Base-by-base conservation (phyloP, 2,329 filamentous ascomycete genomes). In the Colletotrichum caudatum region DNA sequence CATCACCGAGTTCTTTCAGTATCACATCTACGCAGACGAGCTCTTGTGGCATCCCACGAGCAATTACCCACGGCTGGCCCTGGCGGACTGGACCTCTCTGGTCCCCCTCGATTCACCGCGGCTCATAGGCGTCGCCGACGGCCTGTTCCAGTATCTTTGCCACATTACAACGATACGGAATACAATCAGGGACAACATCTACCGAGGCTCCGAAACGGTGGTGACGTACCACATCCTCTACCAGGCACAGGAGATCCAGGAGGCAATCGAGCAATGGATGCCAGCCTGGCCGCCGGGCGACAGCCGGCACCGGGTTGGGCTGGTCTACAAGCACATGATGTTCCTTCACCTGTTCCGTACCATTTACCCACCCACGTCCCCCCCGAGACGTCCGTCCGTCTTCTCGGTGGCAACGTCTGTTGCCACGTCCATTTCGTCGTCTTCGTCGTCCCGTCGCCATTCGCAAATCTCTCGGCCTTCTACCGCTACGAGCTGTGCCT, bases 91-190 rank as follows among this genome's bases (percentile, higher is more conserved):
- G 83, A 78, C 80, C 44, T 80, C 84, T 2, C 74, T 81, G 50
- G 74, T 81, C 1, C 77, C 81, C 3, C 84, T 87, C 37, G 80
- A 86, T 23, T 82, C 84, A 0, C 84, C 87, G 6, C 85, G 88
- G n/a, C 85, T 97, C 5, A 85, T 97, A 7, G 94, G 94, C 29
- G 91, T 97, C 35, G 90, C 92, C 51, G 94, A 97, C 76, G 93
- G 93, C 1, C 84, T 97, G 2, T 94, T 97, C 78, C 87, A 88
- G 44, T 91, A 93, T 77, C 90, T 97, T 39, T 91, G 92, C 9
- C 90, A 93, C 76, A 95, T 97, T 72, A 94, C 93, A 1, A 88
- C 89, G 16, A 88, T 97, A 48, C 89, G 94, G 53, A 92, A 95
- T 79, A 86, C 86, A 2, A 92, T 97, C 73, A 89, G 94, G 7